Conservation (phyloP, 2,329 filamentous ascomycete genomes). For the Thelonectria rubi region DNA sequence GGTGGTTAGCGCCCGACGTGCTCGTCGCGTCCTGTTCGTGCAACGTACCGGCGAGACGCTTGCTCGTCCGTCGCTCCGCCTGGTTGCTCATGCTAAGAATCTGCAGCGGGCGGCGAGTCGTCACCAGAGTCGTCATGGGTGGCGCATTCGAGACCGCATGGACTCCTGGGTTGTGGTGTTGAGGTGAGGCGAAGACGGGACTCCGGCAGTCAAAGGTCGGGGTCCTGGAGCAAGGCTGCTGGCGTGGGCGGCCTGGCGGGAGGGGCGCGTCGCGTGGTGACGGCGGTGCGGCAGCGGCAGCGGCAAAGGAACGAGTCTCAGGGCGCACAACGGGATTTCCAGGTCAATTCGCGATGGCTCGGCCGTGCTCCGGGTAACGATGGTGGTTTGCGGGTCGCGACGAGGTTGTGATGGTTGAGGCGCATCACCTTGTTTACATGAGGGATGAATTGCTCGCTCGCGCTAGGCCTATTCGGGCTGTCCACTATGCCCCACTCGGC, state of each 20-base stretch:
- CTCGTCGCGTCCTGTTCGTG: conserved; percentile 23
- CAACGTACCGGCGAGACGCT: conserved; percentile 69
- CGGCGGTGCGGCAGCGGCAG: background rate
- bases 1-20: conserved; percentile 31
- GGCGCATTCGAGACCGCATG: conserved; percentile 49
- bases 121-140: conserved; percentile 77
- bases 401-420: conserved; percentile 38
- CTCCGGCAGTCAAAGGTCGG: background rate
- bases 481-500: conserved; percentile 30
- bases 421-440: conserved; percentile 46
- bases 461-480: conserved; percentile 35
- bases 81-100: conserved; percentile 75
- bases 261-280: conserved; percentile 37
- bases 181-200: conserved; percentile 19
- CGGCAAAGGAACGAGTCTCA: background rate
- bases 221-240: conserved; percentile 24
- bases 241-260: conserved; percentile 16
- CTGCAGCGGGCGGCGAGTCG: conserved; percentile 71
- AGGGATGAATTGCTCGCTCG: conserved; percentile 34
- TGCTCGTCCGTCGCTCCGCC: conserved; percentile 69
- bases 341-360: conserved; percentile 31
- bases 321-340: background rate
- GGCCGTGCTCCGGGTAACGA: conserved; percentile 25
- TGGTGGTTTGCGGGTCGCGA: conserved; percentile 40
- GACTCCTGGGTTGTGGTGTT: conserved; percentile 31